Evolutionary conservation across 768 basidiomycete genomes (phyloP).

Genomic region (Leccinum variicolor): DNA sequence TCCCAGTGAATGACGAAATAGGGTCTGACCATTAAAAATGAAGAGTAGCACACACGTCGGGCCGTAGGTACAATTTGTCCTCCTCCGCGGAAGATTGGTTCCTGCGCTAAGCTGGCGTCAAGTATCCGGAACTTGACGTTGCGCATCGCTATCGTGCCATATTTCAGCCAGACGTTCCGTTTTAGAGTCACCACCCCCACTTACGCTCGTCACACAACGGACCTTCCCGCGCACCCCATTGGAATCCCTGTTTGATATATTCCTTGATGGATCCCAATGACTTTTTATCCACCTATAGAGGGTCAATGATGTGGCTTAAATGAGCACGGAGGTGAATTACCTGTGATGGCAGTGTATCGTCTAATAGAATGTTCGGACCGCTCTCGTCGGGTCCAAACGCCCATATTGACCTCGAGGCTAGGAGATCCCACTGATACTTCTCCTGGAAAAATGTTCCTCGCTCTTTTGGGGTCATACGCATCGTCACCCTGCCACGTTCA

Average conservation of each 20-base stretch:
- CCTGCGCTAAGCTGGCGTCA: conserved; percentile 88
- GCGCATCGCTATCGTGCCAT: conserved; percentile 71
- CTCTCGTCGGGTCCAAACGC: conserved; percentile 97
- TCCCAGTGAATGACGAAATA: conserved; percentile 7
- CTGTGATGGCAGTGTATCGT: conserved; percentile 95
- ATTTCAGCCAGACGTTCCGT: neutral
- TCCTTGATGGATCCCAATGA: conserved; percentile 85
- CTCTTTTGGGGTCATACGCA: conserved; percentile 94
- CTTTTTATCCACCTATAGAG: conserved; percentile 84
- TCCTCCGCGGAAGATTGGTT: conserved; percentile 96
- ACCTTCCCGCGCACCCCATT: conserved; percentile 98
- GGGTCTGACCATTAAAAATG: conserved; percentile 87
- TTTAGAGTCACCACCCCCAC: conserved; percentile 33
- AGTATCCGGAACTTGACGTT: conserved; percentile 97
- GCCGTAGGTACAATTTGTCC: conserved; percentile 99
- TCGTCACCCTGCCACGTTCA: conserved; percentile 87
- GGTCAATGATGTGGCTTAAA: neutral
- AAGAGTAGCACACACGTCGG: conserved; percentile 98
- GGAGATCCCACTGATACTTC: conserved; percentile 97
- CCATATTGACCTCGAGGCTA: conserved; percentile 98
- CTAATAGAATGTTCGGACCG: conserved; percentile 89
- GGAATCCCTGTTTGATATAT: conserved; percentile 98
- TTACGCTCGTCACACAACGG: conserved; percentile 97
- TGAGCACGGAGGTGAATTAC: conserved; percentile 35
- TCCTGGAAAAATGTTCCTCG: conserved; percentile 94